Percentiles rank a stretch among this genome's conserved stretches.
These are phyloP conservation scores for Camptophora hylomeconis DNA, from an alignment of 2,329 filamentous ascomycete genomes.

Conservation along the genomic window DNA sequence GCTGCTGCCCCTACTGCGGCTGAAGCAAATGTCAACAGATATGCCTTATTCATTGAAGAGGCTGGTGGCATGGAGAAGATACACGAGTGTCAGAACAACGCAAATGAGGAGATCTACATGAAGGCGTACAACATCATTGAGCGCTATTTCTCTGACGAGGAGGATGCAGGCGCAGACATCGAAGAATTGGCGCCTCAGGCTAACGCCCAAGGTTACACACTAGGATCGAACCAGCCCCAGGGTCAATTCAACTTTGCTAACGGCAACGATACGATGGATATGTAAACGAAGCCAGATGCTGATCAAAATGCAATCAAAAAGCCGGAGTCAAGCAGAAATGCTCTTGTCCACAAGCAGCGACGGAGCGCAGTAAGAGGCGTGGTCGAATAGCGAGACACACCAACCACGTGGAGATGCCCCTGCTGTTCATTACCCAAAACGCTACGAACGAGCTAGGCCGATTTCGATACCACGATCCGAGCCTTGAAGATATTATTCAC, in stretches of 20 bases:
- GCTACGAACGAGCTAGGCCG: not conserved
- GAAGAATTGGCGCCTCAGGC: conserved; percentile 65
- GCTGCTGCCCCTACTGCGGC: conserved; percentile 53
- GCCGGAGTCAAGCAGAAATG: not conserved
- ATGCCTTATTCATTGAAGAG: conserved; percentile 96
- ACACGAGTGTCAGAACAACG: conserved; percentile 98
- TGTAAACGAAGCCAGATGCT: conserved; percentile 37
- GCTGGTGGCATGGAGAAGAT: conserved; percentile 99
- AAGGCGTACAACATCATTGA: conserved; percentile 99
- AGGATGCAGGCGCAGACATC: conserved; percentile 65
- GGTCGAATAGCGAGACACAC: not conserved
- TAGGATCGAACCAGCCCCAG: conserved; percentile 50
- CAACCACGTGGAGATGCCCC: not conserved
- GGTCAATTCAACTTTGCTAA: conserved; percentile 89
- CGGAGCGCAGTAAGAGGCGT: not conserved
- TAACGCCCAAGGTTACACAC: conserved; percentile 64
- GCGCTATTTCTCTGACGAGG: conserved; percentile 99
- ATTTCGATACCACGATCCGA: conserved; percentile 1
- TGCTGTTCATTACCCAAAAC: not conserved
- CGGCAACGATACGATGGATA: conserved; percentile 61
- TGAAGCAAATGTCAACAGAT: conserved; percentile 77
- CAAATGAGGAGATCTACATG: conserved; percentile 99
- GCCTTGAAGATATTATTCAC: conserved; percentile 2
- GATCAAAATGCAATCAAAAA: not conserved
- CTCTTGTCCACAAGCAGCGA: not conserved